phyloP scores from a whole-genome alignment of 495 filamentous ascomycete genomes.

The Penicillium cosmopolitanum region DNA sequence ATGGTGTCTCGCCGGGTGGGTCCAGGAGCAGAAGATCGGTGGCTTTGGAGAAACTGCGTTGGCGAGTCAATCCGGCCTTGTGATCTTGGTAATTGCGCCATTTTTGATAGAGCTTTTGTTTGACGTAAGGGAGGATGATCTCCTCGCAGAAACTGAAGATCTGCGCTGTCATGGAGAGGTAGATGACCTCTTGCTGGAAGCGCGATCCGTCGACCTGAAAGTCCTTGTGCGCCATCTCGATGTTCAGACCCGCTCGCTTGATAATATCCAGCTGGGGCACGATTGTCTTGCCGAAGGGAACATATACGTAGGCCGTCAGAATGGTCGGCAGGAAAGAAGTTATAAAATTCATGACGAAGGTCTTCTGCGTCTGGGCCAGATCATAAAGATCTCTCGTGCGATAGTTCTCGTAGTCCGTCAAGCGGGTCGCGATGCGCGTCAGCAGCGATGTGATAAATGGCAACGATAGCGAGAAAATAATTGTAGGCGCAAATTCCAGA shows the following conservation, averaged over 20 bases:
- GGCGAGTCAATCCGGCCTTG: slow-evolving; percentile 18
- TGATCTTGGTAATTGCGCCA: slow-evolving; percentile 41
- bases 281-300: slow-evolving; percentile 84
- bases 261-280: slow-evolving; percentile 85
- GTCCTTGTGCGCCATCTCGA: slow-evolving; percentile 28
- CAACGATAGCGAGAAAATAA: slow-evolving; percentile 74
- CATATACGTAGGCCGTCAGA: slow-evolving; percentile 93
- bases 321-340: slow-evolving; percentile 91
- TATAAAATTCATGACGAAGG: slow-evolving; percentile 95
- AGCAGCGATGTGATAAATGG: slow-evolving; percentile 76
- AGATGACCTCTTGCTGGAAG: slow-evolving; percentile 89
- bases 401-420: slow-evolving; percentile 91
- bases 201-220: slow-evolving; percentile 81
- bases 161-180: slow-evolving; percentile 91
- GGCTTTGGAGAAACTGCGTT: slow-evolving; percentile 30
- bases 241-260: slow-evolving; percentile 38
- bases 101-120: slow-evolving; percentile 56
- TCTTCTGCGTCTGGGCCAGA: slow-evolving; percentile 80
- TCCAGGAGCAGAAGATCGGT: slow-evolving; percentile 49
- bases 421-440: slow-evolving; percentile 70
- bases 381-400: slow-evolving; percentile 82
- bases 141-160: slow-evolving; percentile 86
- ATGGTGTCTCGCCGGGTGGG: slow-evolving; percentile 68
- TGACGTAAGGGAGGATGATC: slow-evolving; percentile 80
- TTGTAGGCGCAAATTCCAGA: slow-evolving; percentile 83